A percentile compares a stretch with the other conserved stretches of the same genome.
phyloP scores from a whole-genome alignment of 2,329 filamentous ascomycete genomes.

The Calcarisporium arbuscula region DNA sequence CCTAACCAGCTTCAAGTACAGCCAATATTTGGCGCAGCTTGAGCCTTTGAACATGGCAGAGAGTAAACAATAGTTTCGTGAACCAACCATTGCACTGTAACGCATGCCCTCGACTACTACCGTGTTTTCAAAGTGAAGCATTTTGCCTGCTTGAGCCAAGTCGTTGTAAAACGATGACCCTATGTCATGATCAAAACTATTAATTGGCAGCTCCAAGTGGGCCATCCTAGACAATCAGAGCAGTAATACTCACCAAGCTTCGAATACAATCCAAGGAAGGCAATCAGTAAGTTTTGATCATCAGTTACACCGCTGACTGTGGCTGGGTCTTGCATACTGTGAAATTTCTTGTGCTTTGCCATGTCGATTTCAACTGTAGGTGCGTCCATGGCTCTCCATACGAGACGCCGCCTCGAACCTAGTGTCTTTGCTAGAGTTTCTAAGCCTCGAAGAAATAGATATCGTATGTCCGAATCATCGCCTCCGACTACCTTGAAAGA shows the following conservation, averaged over 20 bases:
- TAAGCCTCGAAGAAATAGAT: neutral
- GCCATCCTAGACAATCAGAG: neutral
- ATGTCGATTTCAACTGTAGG: too few species aligned
- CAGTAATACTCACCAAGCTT: neutral
- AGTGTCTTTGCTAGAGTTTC: neutral
- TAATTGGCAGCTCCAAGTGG: neutral
- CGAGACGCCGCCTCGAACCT: neutral
- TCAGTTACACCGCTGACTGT: neutral
- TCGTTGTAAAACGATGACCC: neutral
- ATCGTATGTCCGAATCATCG: neutral
- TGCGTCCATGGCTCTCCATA: too few species aligned
- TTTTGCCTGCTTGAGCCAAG: neutral
- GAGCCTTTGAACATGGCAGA: too few species aligned
- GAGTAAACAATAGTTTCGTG: too few species aligned
- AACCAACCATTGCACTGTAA: too few species aligned
- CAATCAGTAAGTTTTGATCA: too few species aligned
- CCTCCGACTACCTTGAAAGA: neutral
- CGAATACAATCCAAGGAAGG: neutral
- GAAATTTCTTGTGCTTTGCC: neutral
- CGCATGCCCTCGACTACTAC: too few species aligned
- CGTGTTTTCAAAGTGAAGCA: too few species aligned
- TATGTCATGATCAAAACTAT: neutral
- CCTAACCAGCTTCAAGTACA: too few species aligned
- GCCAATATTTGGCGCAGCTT: too few species aligned
- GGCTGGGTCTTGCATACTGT: neutral